Evolutionary conservation across 805 yeast species (phyloP), one percentile per base, ranked within the genome.

Genomic region (Cyberlindnera bimundalis): DNA sequence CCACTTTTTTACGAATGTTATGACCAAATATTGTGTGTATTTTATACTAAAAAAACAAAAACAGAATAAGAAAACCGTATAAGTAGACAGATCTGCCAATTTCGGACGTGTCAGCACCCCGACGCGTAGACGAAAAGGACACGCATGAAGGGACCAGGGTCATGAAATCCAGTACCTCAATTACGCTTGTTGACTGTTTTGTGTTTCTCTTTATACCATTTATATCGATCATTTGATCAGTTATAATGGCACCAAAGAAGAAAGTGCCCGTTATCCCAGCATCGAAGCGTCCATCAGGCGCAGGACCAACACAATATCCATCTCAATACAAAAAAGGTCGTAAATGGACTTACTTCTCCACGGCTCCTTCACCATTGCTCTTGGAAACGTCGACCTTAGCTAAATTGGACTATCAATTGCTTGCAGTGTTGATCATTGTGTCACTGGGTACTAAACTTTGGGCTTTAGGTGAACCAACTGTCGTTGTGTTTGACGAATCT

Each of bases 401-500:
- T 10, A 15, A 37, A 38, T 16, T 39, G 34, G 38, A 37, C 42
- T 39, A 33, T 21, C 29, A 15, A 3, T 34, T 29, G 17, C 12
- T 39, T 2, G 18, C 19, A 2, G 15, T 68, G 58, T 17, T 48
- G 6, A 16, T 38, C 11, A 38, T 49, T 53, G 39, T 43, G 39
- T 60, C 42, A 25, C 46, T 35, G 25, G 60, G 25, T 42, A 24
- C 45, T 1, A 44, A 30, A 25, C 57, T 41, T 16, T 42, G 18
- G 36, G 64, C 40, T 2, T 20, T 64, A 3, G 33, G 39, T 5
- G n/a, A 18, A 16, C 51, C 51, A 5, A 8, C 27, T 10, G 53
- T 58, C n/a, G 71, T 73, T 16, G 68, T 72, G n/a, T 71, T 71
- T 47, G 78, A 72, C 49, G 80, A 76, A 46, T 61, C 62, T 1